Conservation (phyloP, 495 filamentous ascomycete species). For the Penicillium pancosmium region DNA sequence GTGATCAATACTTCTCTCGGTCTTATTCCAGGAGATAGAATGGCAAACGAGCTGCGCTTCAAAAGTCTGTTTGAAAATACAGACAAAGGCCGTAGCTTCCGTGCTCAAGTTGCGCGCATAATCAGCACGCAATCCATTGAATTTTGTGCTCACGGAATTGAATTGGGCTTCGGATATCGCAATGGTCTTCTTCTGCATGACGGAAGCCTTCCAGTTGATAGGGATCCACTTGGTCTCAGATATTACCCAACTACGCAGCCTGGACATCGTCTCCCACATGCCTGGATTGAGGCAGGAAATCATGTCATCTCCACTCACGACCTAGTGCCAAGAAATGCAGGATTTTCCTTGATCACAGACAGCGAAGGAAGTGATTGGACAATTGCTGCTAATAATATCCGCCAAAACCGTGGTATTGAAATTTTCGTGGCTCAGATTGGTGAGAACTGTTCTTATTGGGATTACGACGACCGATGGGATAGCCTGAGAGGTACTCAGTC, state of each 20-base stretch:
- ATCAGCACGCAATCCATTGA: background rate
- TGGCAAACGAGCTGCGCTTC: background rate
- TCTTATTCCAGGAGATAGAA: background rate
- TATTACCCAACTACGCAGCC: background rate
- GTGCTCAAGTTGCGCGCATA: background rate
- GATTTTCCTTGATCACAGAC: background rate
- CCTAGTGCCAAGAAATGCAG: background rate
- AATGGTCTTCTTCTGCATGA: slow-evolving; percentile 1
- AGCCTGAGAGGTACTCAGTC: background rate
- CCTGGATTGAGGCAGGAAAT: slow-evolving; percentile 2
- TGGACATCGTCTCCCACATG: slow-evolving; percentile 2
- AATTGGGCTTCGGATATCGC: background rate
- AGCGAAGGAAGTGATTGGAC: background rate
- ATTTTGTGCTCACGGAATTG: slow-evolving; percentile 3
- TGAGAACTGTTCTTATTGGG: background rate
- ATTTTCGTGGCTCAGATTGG: background rate
- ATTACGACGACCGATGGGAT: slow-evolving; percentile 3
- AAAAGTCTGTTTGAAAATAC: background rate
- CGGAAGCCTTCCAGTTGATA: background rate
- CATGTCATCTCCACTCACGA: background rate
- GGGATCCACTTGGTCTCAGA: background rate
- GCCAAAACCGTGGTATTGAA: background rate
- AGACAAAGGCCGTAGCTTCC: slow-evolving; percentile 1
- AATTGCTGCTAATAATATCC: background rate
- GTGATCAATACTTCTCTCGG: background rate